These are phyloP conservation scores for Rhazya stricta DNA, from an alignment of 257 asterid genomes.

Conservation along the genomic window DNA sequence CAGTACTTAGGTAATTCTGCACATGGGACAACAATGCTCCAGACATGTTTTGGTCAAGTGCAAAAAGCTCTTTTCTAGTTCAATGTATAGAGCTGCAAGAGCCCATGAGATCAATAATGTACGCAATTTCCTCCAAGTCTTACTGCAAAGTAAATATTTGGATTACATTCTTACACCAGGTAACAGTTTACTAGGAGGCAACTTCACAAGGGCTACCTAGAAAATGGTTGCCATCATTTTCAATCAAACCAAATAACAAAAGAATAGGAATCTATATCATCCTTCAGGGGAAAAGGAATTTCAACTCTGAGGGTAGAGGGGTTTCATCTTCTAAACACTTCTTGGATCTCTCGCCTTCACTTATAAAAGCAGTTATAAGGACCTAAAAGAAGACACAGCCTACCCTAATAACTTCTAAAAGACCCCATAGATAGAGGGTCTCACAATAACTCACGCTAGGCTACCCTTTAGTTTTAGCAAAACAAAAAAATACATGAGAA, in stretches of 20 bases:
- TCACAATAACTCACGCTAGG: neutral
- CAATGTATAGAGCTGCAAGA: neutral
- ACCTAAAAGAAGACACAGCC: neutral
- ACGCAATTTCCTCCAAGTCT: neutral
- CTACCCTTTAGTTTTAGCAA: neutral
- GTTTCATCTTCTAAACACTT: neutral
- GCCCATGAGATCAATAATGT: neutral
- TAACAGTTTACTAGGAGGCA: no score
- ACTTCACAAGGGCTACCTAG: no score
- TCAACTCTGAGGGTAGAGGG: neutral
- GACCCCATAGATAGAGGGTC: neutral
- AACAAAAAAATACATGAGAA: neutral
- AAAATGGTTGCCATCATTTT: no score
- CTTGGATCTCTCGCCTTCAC: neutral
- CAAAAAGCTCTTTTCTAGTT: neutral
- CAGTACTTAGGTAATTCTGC: neutral
- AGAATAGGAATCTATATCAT: neutral
- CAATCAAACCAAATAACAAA: neutral
- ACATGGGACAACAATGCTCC: neutral
- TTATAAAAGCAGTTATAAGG: neutral
- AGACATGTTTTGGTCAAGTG: neutral
- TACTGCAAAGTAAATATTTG: neutral
- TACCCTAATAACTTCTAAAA: neutral
- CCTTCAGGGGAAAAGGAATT: neutral
- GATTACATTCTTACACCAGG: neutral